Conservation (phyloP, 2,329 filamentous ascomycete species). For the Aspergillus hiratsukae region DNA sequence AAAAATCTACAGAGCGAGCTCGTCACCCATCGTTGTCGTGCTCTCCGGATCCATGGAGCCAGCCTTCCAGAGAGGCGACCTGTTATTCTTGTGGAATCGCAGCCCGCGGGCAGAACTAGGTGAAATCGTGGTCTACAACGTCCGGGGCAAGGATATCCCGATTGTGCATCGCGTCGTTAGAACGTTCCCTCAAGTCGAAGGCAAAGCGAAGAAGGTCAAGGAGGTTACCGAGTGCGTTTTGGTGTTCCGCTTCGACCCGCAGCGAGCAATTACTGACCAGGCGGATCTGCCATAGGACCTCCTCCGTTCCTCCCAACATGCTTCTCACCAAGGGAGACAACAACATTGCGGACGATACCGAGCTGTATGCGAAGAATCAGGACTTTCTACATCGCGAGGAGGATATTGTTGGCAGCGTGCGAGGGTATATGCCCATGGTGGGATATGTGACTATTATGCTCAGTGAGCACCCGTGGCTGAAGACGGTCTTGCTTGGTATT, state of each 20-base stretch:
- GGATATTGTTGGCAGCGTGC: constrained; percentile 89
- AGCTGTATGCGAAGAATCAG: constrained; percentile 80
- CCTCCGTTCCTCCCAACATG: constrained; percentile 38
- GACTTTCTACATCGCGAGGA: constrained; percentile 74
- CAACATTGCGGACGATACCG: constrained; percentile 88
- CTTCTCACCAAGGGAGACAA: constrained; percentile 97
- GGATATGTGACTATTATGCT: constrained; percentile 96
- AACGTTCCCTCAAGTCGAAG: constrained; percentile 50
- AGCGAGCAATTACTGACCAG: background rate
- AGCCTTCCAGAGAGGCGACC: constrained; percentile 60
- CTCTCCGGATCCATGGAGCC: constrained; percentile 66
- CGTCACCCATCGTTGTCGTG: constrained; percentile 64
- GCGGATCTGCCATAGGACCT: constrained; percentile 16
- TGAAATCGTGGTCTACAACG: constrained; percentile 76
- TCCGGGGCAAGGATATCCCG: constrained; percentile 89
- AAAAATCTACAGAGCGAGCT: constrained; percentile 50
- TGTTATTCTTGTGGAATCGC: constrained; percentile 62
- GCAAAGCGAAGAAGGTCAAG: constrained; percentile 32
- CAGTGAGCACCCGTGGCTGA: constrained; percentile 93
- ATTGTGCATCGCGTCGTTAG: constrained; percentile 93
- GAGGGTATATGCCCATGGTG: constrained; percentile 88
- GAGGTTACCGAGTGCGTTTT: constrained; percentile 26
- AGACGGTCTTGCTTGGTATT: constrained; percentile 87
- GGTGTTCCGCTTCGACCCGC: background rate
- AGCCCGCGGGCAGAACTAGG: constrained; percentile 60